Conservation (phyloP, 129 eudicot genomes). For the Centaurea solstitialis region DNA sequence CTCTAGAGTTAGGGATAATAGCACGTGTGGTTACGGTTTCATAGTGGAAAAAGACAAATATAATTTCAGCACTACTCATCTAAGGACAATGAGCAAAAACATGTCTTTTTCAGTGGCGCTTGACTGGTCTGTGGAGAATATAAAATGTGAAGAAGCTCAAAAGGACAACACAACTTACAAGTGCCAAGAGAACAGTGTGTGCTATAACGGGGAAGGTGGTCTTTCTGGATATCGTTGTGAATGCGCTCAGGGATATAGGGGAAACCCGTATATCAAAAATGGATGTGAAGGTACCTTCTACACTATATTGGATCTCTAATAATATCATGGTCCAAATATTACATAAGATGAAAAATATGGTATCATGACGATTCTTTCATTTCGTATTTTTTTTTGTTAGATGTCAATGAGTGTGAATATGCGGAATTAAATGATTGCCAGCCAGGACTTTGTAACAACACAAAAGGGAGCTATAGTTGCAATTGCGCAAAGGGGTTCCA, state of each 20-base stretch:
- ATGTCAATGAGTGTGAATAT: slow-evolving; percentile 27
- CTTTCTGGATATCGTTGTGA: slow-evolving; percentile 23
- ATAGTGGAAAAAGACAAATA: slow-evolving; percentile 9
- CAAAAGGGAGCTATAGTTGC: slow-evolving; percentile 12
- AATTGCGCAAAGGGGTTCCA: slow-evolving; percentile 20
- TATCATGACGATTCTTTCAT: not conserved
- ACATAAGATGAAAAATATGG: too few relatives aligned
- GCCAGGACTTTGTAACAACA: slow-evolving; percentile 19
- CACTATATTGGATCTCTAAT: not conserved
- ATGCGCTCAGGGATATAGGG: slow-evolving; percentile 20
- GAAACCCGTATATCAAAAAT: slow-evolving; percentile 14
- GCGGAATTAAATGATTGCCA: slow-evolving; percentile 13
- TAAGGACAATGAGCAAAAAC: not conserved
- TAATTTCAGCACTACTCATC: not conserved
- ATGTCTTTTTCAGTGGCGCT: slow-evolving; percentile 7
- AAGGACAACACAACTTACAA: slow-evolving; percentile 8
- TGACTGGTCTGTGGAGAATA: slow-evolving; percentile 24
- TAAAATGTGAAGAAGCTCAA: slow-evolving; percentile 25
- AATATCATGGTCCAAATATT: too few relatives aligned
- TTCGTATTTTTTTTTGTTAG: not conserved
- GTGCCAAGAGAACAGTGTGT: slow-evolving; percentile 15
- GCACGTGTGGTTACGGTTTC: slow-evolving; percentile 26
- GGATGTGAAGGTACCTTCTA: too few relatives aligned
- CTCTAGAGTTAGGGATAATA: not conserved
- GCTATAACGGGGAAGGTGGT: not conserved